Conservation (phyloP, 2,329 filamentous ascomycete genomes). For the Fusarium sp. region DNA sequence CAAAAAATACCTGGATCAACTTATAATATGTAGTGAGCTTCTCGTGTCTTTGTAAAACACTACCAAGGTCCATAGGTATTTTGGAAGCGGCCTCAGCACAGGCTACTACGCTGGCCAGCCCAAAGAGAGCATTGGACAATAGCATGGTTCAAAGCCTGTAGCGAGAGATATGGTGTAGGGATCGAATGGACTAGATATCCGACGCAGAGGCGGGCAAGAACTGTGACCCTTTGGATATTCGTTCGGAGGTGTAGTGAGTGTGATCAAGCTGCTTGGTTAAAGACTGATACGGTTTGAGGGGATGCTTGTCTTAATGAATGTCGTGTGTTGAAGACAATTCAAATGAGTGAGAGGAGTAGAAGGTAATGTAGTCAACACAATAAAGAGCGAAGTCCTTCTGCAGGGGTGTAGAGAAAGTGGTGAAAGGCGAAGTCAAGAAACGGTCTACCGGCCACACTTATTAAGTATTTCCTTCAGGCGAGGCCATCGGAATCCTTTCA, state of each 20-base stretch:
- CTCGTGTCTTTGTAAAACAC: constrained; percentile 56
- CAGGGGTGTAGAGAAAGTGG: constrained; percentile 9
- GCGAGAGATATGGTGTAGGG: neutral
- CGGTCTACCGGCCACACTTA: constrained; percentile 13
- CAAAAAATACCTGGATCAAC: constrained; percentile 58
- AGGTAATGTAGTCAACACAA: constrained; percentile 22
- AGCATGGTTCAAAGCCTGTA: constrained; percentile 28
- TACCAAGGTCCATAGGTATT: constrained; percentile 55
- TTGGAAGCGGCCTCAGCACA: constrained; percentile 39
- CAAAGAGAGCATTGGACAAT: constrained; percentile 35
- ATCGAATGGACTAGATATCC: neutral
- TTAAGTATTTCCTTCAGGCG: constrained; percentile 20
- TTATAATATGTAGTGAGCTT: constrained; percentile 62
- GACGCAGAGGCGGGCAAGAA: neutral
- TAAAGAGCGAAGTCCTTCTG: constrained; percentile 28
- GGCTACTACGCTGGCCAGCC: constrained; percentile 43
- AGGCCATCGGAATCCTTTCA: constrained; percentile 10
- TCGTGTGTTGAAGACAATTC: constrained; percentile 12
- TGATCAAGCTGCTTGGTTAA: neutral
- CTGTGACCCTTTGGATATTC: neutral
- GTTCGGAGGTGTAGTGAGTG: neutral
- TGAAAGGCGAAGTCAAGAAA: neutral
- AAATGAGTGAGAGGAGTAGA: constrained; percentile 16
- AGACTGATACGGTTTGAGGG: neutral
- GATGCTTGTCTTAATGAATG: neutral